These are phyloP conservation scores for Blastobotrys capitulatus DNA, from an alignment of 1,139 yeast genomes.

Conservation along the genomic window DNA sequence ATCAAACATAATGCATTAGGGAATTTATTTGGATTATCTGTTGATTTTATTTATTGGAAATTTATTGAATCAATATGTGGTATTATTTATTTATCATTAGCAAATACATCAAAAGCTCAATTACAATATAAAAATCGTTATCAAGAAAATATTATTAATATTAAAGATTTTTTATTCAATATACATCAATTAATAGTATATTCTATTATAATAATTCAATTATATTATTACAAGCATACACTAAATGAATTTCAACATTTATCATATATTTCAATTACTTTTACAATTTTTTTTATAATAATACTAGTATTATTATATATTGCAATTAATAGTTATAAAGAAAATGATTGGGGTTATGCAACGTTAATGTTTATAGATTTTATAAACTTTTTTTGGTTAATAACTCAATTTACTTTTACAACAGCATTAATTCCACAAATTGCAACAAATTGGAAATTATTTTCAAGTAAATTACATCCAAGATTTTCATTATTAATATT, in stretches of 20 bases:
- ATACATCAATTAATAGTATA: slow-evolving; percentile 5
- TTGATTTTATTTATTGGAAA: slow-evolving; percentile 16
- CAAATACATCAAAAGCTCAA: background rate
- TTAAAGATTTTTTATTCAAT: background rate
- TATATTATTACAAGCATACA: slow-evolving; percentile 8
- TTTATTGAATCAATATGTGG: slow-evolving; percentile 10
- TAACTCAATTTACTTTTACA: slow-evolving; percentile 14
- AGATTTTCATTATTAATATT: background rate
- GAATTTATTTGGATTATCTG: slow-evolving; percentile 15
- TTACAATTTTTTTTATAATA: background rate
- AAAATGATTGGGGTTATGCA: slow-evolving; percentile 13
- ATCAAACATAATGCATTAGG: slow-evolving; percentile 10
- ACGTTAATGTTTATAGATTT: slow-evolving; percentile 19
- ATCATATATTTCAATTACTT: background rate
- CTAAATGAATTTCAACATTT: slow-evolving; percentile 13
- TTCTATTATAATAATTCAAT: slow-evolving; percentile 4
- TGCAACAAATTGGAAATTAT: slow-evolving; percentile 17
- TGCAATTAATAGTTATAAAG: slow-evolving; percentile 1
- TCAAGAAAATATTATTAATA: background rate
- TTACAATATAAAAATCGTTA: slow-evolving; percentile 4
- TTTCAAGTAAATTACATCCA: slow-evolving; percentile 9
- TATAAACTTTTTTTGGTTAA: slow-evolving; percentile 18
- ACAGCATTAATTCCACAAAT: slow-evolving; percentile 18
- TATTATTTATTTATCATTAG: slow-evolving; percentile 11
- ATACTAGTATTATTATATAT: background rate